Evolutionary conservation across 2,329 filamentous ascomycete genomes (phyloP).

Genomic region (Paecilomyces variotii): DNA sequence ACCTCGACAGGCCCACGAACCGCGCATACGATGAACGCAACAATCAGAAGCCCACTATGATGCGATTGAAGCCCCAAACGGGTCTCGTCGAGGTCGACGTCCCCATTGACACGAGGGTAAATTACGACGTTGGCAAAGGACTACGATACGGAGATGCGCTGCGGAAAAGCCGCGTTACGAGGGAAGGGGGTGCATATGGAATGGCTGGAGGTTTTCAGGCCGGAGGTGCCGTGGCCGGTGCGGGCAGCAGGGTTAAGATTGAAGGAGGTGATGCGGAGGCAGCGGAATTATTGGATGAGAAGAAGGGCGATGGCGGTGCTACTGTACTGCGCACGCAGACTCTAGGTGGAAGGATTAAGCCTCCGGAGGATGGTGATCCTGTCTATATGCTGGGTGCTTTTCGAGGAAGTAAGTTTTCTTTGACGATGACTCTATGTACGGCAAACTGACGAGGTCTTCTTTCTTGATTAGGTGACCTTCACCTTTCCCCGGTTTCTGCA

Average conservation of each 20-base stretch:
- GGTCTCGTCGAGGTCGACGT: slow-evolving; percentile 90
- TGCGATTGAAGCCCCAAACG: slow-evolving; percentile 73
- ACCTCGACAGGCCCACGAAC: slow-evolving; percentile 59
- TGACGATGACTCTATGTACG: neutral
- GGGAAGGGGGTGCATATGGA: slow-evolving; percentile 61
- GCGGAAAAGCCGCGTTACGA: slow-evolving; percentile 42
- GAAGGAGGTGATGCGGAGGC: slow-evolving; percentile 21
- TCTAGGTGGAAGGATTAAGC: slow-evolving; percentile 70
- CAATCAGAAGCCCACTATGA: slow-evolving; percentile 54
- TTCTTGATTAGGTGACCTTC: slow-evolving; percentile 59
- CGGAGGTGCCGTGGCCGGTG: slow-evolving; percentile 35
- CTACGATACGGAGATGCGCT: slow-evolving; percentile 75
- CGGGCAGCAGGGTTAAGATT: slow-evolving; percentile 13
- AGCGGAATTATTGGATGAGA: slow-evolving; percentile 19
- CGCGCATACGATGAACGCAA: slow-evolving; percentile 53
- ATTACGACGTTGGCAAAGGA: slow-evolving; percentile 80
- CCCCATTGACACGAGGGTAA: slow-evolving; percentile 62
- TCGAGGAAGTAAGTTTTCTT: slow-evolving; percentile 55
- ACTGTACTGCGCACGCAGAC: slow-evolving; percentile 68
- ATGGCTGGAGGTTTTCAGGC: slow-evolving; percentile 66
- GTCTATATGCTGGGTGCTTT: slow-evolving; percentile 91
- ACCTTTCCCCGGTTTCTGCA: slow-evolving; percentile 74
- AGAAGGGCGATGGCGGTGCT: slow-evolving; percentile 29
- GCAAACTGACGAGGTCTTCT: neutral
- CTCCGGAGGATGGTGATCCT: slow-evolving; percentile 60